phyloP scores from a whole-genome alignment of 108 stramenopile species.

The Poteriospumella lacustris region DNA sequence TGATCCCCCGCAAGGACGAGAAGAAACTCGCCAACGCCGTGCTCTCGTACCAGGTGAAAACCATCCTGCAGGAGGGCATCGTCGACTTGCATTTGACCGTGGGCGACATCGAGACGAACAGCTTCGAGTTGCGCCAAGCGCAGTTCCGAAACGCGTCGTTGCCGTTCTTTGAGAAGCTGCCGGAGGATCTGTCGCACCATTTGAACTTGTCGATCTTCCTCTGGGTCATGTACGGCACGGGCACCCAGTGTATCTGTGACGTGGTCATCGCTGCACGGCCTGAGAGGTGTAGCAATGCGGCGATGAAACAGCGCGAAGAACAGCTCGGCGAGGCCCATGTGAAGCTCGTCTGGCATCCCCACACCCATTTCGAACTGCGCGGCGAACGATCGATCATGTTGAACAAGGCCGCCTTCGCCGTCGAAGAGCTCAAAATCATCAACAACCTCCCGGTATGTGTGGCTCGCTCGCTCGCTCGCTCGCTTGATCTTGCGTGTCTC shows the following conservation, averaged over 20 bases:
- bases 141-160: not conserved
- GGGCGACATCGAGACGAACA: not conserved
- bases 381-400: not conserved
- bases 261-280: not conserved
- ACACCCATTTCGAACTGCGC: not conserved
- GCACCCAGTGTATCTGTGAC: constrained; percentile 12
- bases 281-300: not conserved
- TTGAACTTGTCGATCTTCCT: not conserved
- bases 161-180: constrained; percentile 3
- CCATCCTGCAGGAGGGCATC: constrained; percentile 10
- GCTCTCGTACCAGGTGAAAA: not conserved
- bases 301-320: not conserved
- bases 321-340: not conserved
- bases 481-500: too few species aligned
- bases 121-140: not conserved
- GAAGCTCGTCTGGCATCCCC: constrained; percentile 12
- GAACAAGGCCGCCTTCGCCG: not conserved
- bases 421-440: not conserved
- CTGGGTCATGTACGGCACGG: constrained; percentile 10
- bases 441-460: too few species aligned
- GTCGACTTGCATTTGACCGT: constrained; percentile 11
- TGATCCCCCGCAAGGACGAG: not conserved
- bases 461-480: too few species aligned
- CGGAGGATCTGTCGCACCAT: not conserved
- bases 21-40: not conserved